Evolutionary conservation across 495 filamentous ascomycete genomes (phyloP).

Genomic region (Podospora fimiseda): DNA sequence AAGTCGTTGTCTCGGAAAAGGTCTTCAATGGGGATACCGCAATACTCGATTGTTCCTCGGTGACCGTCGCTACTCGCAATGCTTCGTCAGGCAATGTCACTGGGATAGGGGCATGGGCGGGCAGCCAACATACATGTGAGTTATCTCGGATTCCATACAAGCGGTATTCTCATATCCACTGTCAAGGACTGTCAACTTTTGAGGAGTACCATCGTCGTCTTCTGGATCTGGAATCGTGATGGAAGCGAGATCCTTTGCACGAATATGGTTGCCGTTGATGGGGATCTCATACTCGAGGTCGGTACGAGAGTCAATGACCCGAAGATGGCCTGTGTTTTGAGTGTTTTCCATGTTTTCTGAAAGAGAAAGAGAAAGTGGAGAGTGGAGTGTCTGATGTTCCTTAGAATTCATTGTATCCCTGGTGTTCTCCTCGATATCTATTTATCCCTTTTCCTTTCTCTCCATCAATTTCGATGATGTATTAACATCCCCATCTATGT

Average conservation of each 20-base stretch:
- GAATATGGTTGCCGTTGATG: slow-evolving; percentile 1
- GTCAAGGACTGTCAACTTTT: slow-evolving; percentile 43
- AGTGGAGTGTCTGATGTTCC: background rate
- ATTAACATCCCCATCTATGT: background rate
- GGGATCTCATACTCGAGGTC: background rate
- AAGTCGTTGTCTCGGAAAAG: slow-evolving; percentile 34
- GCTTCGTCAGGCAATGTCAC: background rate
- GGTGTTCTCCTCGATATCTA: background rate
- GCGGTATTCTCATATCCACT: slow-evolving; percentile 52
- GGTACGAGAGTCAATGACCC: slow-evolving; percentile 1
- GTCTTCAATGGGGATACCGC: slow-evolving; percentile 38
- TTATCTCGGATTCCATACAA: slow-evolving; percentile 44
- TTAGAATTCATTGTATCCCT: no score
- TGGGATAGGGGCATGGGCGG: background rate
- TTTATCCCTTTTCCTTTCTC: background rate
- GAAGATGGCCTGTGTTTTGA: background rate
- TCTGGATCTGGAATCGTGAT: background rate
- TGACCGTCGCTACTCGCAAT: slow-evolving; percentile 39
- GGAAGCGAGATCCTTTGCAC: background rate
- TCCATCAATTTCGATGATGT: background rate
- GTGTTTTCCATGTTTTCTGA: background rate
- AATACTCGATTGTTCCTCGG: slow-evolving; percentile 34
- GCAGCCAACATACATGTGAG: slow-evolving; percentile 31
- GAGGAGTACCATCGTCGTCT: background rate
- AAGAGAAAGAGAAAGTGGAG: no score